These are phyloP conservation scores for Hypholoma sublateritium DNA, from an alignment of 768 basidiomycete species.

Conservation along the genomic window DNA sequence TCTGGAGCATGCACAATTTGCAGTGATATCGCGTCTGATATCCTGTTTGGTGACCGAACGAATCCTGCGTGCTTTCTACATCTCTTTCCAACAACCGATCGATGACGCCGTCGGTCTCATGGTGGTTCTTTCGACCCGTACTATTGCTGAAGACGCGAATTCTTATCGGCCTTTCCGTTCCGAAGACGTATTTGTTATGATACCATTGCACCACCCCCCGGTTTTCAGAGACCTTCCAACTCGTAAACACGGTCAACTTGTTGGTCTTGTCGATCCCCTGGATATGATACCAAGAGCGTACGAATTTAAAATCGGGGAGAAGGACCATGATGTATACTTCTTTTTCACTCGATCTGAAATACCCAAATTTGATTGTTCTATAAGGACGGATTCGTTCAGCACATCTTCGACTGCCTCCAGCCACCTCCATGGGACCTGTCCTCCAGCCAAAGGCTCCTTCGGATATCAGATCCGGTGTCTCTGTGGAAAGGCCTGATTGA, in stretches of 20 bases:
- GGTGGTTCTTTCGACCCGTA: slow-evolving; percentile 35
- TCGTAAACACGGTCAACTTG: slow-evolving; percentile 36
- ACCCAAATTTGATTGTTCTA: not conserved
- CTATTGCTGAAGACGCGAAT: slow-evolving; percentile 25
- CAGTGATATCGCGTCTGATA: slow-evolving; percentile 46
- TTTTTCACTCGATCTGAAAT: slow-evolving; percentile 20
- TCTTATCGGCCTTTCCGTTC: slow-evolving; percentile 25
- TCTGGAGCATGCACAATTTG: slow-evolving; percentile 45
- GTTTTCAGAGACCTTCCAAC: slow-evolving; percentile 31
- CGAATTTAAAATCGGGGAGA: slow-evolving; percentile 15
- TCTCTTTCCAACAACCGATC: slow-evolving; percentile 36
- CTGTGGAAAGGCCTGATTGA: slow-evolving; percentile 44
- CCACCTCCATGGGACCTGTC: slow-evolving; percentile 21
- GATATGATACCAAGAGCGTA: slow-evolving; percentile 53
- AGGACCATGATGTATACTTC: slow-evolving; percentile 26
- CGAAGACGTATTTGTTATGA: slow-evolving; percentile 45
- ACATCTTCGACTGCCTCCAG: slow-evolving; percentile 14
- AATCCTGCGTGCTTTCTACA: slow-evolving; percentile 48
- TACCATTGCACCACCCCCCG: slow-evolving; percentile 47
- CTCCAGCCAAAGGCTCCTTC: slow-evolving; percentile 11
- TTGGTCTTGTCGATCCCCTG: slow-evolving; percentile 55
- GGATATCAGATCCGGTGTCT: slow-evolving; percentile 33
- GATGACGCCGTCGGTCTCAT: slow-evolving; percentile 37
- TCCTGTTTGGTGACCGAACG: slow-evolving; percentile 61
- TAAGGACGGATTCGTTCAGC: slow-evolving; percentile 13